Base-by-base conservation (phyloP, 2,329 filamentous ascomycete species). In the Microdochium nivale region DNA sequence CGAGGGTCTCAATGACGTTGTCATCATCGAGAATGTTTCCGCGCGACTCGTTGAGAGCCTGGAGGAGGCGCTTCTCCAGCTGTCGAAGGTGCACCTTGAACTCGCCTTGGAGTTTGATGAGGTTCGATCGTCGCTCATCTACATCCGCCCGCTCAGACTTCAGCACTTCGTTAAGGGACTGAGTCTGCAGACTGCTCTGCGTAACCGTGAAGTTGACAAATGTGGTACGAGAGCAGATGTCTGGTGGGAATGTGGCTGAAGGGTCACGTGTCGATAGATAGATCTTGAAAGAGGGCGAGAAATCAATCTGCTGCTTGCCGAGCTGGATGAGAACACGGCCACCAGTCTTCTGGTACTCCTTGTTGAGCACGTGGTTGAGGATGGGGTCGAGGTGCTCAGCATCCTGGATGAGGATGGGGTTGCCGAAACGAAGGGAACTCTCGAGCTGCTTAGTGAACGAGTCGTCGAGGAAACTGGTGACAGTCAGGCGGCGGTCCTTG, bases 161-260 rank as follows among this genome's bases (percentile, higher is more conserved):
- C 63, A 99, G 81, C 32, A 97, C 94, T 57, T 99, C 91, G 60
- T 96, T 96, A 59, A 99, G 82, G 1, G 94, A 96, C 70, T 99
- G 94, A 2, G 94, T 97, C 72, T 96, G 94, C 64, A 99, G 78
- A 77, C 92, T 97, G 80, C 94, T 96, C 73, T 97, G 92, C 3
- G 94, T 99, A 56, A 99, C 92, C 1, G 95, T 97, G 62, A 99
- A 99, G 72, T 99, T 99, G 79, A 99, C 94, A 70, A 99, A 96
- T 0, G 95, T 99, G 7, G 94, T 97, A 63, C 95, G 83, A 76
- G 90, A 96, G 82, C 95, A 99, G 57, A 99, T 90, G 65, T 99
- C 94, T 0, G 94, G 95, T 8, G 94, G 84, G 67, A 99, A 99
- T 8, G 86, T 89, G 25, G 94, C 92, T 43, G 95, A 99, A 1